These are phyloP conservation scores for Truncatella angustata DNA, from an alignment of 2,329 filamentous ascomycete species.

Conservation along the genomic window DNA sequence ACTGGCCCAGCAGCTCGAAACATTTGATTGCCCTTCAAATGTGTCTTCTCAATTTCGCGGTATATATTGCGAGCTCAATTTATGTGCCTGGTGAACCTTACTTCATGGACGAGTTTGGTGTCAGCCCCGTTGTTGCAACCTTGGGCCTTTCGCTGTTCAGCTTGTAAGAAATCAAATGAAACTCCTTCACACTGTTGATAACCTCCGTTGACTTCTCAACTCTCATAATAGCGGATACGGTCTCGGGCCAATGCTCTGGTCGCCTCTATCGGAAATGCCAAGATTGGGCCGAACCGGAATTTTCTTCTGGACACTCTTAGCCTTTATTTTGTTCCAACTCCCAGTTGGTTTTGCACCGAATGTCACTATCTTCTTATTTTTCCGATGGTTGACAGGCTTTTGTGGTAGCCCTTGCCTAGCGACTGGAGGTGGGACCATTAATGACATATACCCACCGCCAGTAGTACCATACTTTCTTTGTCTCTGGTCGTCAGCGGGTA, in stretches of 20 bases:
- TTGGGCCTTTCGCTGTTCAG: slow-evolving; percentile 24
- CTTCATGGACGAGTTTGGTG: slow-evolving; percentile 18
- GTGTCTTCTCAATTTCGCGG: slow-evolving; percentile 23
- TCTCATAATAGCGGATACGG: slow-evolving; percentile 26
- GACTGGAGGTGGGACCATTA: slow-evolving; percentile 25
- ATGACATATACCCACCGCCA: slow-evolving; percentile 30
- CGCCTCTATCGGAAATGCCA: slow-evolving; percentile 57
- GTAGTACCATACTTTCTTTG: slow-evolving; percentile 41
- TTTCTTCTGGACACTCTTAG: no score
- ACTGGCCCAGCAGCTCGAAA: slow-evolving; percentile 41
- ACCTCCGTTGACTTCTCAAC: no score
- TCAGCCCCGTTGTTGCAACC: slow-evolving; percentile 18
- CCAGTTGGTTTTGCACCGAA: slow-evolving; percentile 52
- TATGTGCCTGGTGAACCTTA: slow-evolving; percentile 18
- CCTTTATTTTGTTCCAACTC: no score
- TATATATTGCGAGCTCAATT: slow-evolving; percentile 26
- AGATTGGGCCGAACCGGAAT: no score
- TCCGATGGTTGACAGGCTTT: slow-evolving; percentile 52
- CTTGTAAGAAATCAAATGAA: no score
- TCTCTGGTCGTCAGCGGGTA: no score
- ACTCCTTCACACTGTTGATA: no score
- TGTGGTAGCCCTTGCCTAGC: slow-evolving; percentile 29
- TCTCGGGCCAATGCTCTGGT: slow-evolving; percentile 50
- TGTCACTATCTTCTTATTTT: slow-evolving; percentile 50
- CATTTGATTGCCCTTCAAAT: slow-evolving; percentile 27